Base-by-base conservation (phyloP, 257 asterid genomes). In the Nicotiana sylvestris region DNA sequence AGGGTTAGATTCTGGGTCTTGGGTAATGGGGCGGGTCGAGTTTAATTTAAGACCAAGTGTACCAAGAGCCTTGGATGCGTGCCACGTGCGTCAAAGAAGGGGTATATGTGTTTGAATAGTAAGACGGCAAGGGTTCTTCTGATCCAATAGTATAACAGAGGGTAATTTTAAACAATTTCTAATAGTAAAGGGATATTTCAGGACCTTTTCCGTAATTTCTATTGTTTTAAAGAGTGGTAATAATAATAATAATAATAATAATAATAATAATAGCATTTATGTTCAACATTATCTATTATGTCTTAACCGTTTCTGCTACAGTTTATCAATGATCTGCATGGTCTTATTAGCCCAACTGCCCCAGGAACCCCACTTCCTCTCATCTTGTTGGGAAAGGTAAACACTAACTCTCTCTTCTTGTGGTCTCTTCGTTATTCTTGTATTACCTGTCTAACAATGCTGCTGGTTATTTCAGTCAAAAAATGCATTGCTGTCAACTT, bases 301-400 rank as follows among this genome's bases (percentile, higher is more conserved):
- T 82, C 6, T 49, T 79, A 68, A 66, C 33, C 46, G 69, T 35
- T 72, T 8, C 79, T 69, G 53, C 84, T 70, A 7, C 98, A 96
- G 99, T 96, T 96, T 78, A 49, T 96, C 91, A 96, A 96, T 90
- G 98, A 93, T 90, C 91, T 96, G 81, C 96, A 93, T 86, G 95
- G 83, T 79, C 98, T 96, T 84, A 83, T 96, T 70, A 94, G 96
- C 84, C 98, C 99, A 51, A 81, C 49, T 87, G 92, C 97, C 85
- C 92, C 92, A 29, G 98, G 97, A 85, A 96, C 98, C 82, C 99
- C 98, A 78, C 93, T 96, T 83, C 92, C 97, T 30, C 88, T 94
- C 80, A 81, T 91, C 88, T 87, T 93, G 87, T 72, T 96, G 91
- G 98, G 97, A 69, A 96, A 94, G 99, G 99, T 96, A 88, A 53